Base-by-base conservation (phyloP, 73 alveolate genomes). In the Blepharisma stoltei region DNA sequence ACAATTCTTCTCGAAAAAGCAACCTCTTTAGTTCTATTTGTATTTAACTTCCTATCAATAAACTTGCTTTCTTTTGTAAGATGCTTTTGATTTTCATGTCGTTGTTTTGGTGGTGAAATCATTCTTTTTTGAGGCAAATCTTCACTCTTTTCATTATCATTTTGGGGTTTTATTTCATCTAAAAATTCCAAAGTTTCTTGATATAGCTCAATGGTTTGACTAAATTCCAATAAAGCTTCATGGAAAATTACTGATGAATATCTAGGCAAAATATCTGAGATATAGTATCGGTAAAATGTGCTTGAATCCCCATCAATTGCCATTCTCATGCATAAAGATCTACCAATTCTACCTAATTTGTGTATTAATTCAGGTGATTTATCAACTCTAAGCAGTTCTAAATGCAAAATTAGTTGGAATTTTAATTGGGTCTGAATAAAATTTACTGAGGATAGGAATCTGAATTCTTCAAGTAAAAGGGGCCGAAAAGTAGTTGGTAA, bases 51-150 rank as follows among this genome's bases (percentile, higher is more conserved):
- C 41, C 41, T 32, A 32, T 32, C 41, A 32, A 32, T 32, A 32
- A 32, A 32, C 41, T 32, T 32, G 41, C 41, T 32, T 32, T 32
- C 41, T 32, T 32, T 32, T 32, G 41, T 32, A 32, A 1, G 3
- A 32, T 32, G 41, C 3, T 32, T 32, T 32, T 32, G 41, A 32
- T 32, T 32, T 3, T 32, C 41, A 32, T 32, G 41, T 32, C 41
- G 0, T 0, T 32, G 41, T 3, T 32, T 32, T 32, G 41, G 41
- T 32, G 41, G 41, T 1, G 41, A 32, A 3, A 3, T 32, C 41
- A 32, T 60, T 60, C 73, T 60, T 25, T 60, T 60, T 60, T 60
- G 14, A 8, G 73, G 73, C 46, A 60, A 60, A 18, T n/a, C 49
- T 32, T 32, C 41, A 32, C 3, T 32, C 41, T 32, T 32, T 32